A percentile compares a stretch with the other conserved stretches of the same genome.
phyloP scores from a whole-genome alignment of 305 asterid species.

The Fraxinus ornus region DNA sequence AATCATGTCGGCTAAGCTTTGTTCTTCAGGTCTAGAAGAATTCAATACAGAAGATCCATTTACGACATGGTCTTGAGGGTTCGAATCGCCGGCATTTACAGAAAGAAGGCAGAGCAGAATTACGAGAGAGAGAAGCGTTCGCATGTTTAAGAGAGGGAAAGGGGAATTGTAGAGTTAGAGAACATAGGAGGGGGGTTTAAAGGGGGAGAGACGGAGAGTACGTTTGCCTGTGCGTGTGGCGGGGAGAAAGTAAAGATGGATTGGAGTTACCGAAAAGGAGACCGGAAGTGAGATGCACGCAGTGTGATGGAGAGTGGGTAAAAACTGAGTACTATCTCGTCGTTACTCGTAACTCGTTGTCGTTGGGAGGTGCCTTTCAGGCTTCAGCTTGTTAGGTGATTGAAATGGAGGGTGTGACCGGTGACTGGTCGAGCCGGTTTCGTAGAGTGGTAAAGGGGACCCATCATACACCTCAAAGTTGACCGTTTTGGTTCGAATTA shows the following conservation, averaged over 20 bases:
- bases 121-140: conserved; percentile 24
- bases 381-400: background rate
- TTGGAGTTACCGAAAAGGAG: conserved; percentile 28
- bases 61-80: conserved; percentile 20
- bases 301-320: background rate
- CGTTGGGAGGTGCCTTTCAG: background rate
- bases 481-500: too few species aligned
- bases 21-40: conserved; percentile 42
- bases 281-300: background rate
- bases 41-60: conserved; percentile 34
- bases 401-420: background rate
- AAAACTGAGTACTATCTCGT: background rate
- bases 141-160: conserved; percentile 23
- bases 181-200: conserved; percentile 1
- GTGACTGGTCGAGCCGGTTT: background rate
- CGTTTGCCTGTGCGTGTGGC: conserved; percentile 4
- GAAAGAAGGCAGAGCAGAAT: conserved; percentile 27
- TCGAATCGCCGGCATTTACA: conserved; percentile 37
- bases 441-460: background rate
- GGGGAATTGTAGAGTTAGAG: conserved; percentile 15
- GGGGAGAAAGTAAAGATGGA: conserved; percentile 23
- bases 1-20: conserved; percentile 55
- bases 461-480: background rate
- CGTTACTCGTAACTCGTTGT: background rate
- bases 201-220: background rate